Base-by-base conservation (phyloP, 306 rosid species). In the Rubus idaeus region DNA sequence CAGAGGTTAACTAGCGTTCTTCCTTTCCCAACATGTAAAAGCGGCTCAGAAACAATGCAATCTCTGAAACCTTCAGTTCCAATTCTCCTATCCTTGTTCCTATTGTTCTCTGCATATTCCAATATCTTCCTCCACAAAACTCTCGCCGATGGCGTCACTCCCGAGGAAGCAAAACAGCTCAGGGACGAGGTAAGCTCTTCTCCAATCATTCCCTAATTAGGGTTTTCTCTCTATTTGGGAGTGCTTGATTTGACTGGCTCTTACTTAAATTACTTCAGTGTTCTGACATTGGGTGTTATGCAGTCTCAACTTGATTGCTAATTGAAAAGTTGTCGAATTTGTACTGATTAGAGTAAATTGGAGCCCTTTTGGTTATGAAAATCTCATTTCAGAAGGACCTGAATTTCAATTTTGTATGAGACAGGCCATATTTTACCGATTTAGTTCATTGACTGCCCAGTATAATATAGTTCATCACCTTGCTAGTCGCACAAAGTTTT, bases 81-180 rank as follows among this genome's bases (percentile, higher is more conserved):
- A 81, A 60, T 88, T 37, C 23, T 39, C 82, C 57, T 81, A 13
- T 82, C 57, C 65, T 73, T 88, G 9, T 49, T 82, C 3, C 66
- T 88, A 11, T 49, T 77, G 37, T 30, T 83, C 55, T 83, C 85
- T 16, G 4, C 61, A 10, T 76, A 68, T n/a, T 72, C 80, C 21
- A 50, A 73, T 37, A 21, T 65, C 46, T 18, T 70, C 60, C 10
- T 80, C 3, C 83, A 3, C 51, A 45, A 39, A 67, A 56, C 84
- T 52, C 71, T 82, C 62, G 90, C 96, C 63, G 92, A 91, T 37
- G 84, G 87, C 75, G 97, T 94, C 67, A 84, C 92, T 41, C 74
- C 78, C 11, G 85, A 83, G 26, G 98, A 94, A 84, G 98, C 92
- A 5, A 91, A 78, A 69, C 83, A 79, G 50, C 96, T 93, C 52